Evolutionary conservation across 1,284 basidiomycete genomes (phyloP), one percentile per base, ranked within the genome.

Genomic region (Rhodofomes roseus): DNA sequence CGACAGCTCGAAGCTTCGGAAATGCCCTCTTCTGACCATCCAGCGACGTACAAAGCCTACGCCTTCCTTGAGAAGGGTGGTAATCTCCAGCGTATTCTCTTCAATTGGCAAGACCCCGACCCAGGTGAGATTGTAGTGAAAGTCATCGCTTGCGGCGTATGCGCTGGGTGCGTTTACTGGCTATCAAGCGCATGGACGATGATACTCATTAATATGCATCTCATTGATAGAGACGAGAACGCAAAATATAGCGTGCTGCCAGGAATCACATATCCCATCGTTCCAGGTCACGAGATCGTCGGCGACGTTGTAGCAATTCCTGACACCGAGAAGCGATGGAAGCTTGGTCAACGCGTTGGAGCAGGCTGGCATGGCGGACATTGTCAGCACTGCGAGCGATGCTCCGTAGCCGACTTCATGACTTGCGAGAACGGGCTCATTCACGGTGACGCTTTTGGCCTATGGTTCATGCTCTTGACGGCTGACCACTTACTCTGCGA

Each of bases 121-220:
- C 58, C 54, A 0, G 72, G 72, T 9, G 62, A 76, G 56, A 60
- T 77, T 43, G 65, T 73, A 53, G 64, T 75, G 68, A 75, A 75
- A 62, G 69, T 70, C 22, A 61, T 68, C 31, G 70, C 68, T 18
- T 66, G 71, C 61, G 61, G 61, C n/a, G 51, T 62, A 2, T 75
- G 74, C 60, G 55, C 54, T 23, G 66, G 63, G 67, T 67, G 63
- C 74, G 23, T 68, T 16, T 5, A 41, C 40, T 41, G 31, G 11
- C 20, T 41, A 22, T 22, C 20, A 41, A 41, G 37, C 14, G 20
- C 40, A 41, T 22, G 4, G 6, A 6, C 6, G 16, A 7, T 22
- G 20, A 16, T 18, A 7, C 18, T 41, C 20, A 18, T 6, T 6
- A 22, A 70, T n/a, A n/a, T n/a, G n/a, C 31, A 11, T 34, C 31